phyloP scores from a whole-genome alignment of 352 stramenopile genomes.

The Phytophthora aleatoria region DNA sequence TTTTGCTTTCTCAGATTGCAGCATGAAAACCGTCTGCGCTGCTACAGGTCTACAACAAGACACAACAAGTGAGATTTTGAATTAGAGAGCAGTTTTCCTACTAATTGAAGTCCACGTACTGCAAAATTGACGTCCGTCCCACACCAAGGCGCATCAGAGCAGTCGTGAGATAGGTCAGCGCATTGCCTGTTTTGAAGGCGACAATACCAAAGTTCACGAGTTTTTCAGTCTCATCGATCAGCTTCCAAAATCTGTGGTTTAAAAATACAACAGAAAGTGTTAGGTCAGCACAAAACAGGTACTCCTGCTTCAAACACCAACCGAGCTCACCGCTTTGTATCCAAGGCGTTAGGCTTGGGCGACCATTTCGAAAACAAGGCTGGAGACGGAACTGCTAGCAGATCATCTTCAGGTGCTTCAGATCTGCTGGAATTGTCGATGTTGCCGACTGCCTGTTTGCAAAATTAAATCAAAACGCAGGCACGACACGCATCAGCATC shows the following conservation, averaged over 20 bases:
- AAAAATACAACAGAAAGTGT: neutral
- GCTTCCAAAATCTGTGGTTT: slow-evolving; percentile 59
- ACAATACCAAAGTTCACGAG: slow-evolving; percentile 70
- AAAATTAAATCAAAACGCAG: neutral
- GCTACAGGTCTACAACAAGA: slow-evolving; percentile 45
- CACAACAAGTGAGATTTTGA: neutral
- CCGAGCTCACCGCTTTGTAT: slow-evolving; percentile 49
- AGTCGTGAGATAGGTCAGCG: slow-evolving; percentile 48
- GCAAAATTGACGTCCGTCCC: slow-evolving; percentile 56
- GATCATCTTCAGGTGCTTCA: slow-evolving; percentile 67
- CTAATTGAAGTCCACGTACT: slow-evolving; percentile 38
- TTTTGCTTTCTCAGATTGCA: slow-evolving; percentile 28
- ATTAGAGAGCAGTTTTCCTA: neutral
- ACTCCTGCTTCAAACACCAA: neutral
- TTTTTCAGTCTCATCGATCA: slow-evolving; percentile 66
- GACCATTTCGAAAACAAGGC: slow-evolving; percentile 37
- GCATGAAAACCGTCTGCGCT: slow-evolving; percentile 48
- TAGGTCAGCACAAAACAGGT: neutral
- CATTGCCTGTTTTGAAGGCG: slow-evolving; percentile 48
- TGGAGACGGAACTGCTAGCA: slow-evolving; percentile 56
- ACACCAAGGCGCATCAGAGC: slow-evolving; percentile 63
- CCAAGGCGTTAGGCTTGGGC: slow-evolving; percentile 35
- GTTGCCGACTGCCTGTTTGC: slow-evolving; percentile 14
- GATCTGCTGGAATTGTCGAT: slow-evolving; percentile 41
- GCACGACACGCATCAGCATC: neutral